Evolutionary conservation across 257 asterid genomes (phyloP).

Genomic region (Gentiana macrophylla): DNA sequence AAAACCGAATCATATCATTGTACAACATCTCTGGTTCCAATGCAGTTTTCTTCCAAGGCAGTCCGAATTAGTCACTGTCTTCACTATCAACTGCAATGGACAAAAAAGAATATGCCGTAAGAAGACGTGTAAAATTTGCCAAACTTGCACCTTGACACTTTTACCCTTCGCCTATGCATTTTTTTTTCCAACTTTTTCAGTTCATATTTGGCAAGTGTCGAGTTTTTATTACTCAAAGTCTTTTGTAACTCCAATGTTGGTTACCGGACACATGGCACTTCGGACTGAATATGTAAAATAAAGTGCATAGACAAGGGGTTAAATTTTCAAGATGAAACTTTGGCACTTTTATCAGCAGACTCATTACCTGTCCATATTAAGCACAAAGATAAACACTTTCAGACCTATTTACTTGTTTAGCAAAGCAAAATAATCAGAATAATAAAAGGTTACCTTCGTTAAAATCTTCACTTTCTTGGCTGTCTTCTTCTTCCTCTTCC

Average conservation of each 20-base stretch:
- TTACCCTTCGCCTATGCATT: neutral
- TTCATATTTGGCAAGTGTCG: too few relatives aligned
- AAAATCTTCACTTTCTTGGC: conserved; percentile 51
- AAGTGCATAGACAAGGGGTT: neutral
- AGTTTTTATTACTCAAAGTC: neutral
- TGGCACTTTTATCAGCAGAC: neutral
- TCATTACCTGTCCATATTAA: too few relatives aligned
- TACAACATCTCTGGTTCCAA: too few relatives aligned
- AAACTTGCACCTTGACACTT: neutral
- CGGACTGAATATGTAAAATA: too few relatives aligned
- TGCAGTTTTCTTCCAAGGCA: neutral
- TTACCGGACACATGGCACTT: neutral
- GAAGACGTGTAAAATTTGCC: neutral
- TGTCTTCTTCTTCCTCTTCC: conserved; percentile 22
- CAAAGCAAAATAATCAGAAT: conserved; percentile 5
- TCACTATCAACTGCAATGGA: conserved; percentile 34
- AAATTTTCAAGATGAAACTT: neutral
- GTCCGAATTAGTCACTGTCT: conserved; percentile 44
- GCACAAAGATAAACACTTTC: neutral
- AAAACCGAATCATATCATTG: neutral
- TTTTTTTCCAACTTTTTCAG: neutral
- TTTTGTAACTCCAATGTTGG: neutral
- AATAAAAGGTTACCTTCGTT: conserved; percentile 46
- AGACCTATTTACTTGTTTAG: too few relatives aligned
- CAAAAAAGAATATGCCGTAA: neutral